These are phyloP conservation scores for Petasospora fabianii DNA, from an alignment of 1,139 yeast species.

Conservation along the genomic window DNA sequence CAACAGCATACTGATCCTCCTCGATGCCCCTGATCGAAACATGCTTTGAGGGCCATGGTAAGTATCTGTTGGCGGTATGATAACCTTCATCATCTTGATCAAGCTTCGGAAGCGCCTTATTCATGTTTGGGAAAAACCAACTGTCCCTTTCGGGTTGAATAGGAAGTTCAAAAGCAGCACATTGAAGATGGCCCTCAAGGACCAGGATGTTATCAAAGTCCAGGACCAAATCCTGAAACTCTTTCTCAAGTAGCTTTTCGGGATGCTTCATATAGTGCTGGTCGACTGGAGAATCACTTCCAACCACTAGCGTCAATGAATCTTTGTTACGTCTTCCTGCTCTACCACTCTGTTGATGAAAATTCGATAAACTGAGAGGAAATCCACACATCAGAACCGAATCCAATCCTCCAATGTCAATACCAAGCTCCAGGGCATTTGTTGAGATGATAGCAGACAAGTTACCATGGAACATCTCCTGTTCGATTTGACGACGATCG, in stretches of 20 bases:
- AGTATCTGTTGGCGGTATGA: conserved; percentile 57
- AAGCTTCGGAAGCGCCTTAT: conserved; percentile 36
- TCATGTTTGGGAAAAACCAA: conserved; percentile 46
- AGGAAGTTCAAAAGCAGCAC: conserved; percentile 89
- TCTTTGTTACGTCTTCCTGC: conserved; percentile 82
- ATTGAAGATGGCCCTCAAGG: conserved; percentile 80
- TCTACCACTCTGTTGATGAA: conserved; percentile 94
- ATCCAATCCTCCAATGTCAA: conserved; percentile 89
- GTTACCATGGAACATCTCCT: conserved; percentile 83
- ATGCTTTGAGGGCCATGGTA: conserved; percentile 77
- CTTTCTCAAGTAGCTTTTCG: conserved; percentile 49
- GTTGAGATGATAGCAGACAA: conserved; percentile 88
- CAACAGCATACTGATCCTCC: conserved; percentile 78
- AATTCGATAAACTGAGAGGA: conserved; percentile 78
- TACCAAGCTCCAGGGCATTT: conserved; percentile 91
- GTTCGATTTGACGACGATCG: conserved; percentile 84
- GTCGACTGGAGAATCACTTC: conserved; percentile 82
- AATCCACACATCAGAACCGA: conserved; percentile 91
- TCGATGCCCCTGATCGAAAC: conserved; percentile 82
- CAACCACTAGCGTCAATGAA: conserved; percentile 78
- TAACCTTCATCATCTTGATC: conserved; percentile 48
- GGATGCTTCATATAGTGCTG: conserved; percentile 78
- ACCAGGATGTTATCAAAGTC: conserved; percentile 54
- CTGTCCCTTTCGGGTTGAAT: conserved; percentile 47
- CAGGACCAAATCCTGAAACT: conserved; percentile 49